Conservation (phyloP, 768 basidiomycete species). For the Termitomyces sp. region DNA sequence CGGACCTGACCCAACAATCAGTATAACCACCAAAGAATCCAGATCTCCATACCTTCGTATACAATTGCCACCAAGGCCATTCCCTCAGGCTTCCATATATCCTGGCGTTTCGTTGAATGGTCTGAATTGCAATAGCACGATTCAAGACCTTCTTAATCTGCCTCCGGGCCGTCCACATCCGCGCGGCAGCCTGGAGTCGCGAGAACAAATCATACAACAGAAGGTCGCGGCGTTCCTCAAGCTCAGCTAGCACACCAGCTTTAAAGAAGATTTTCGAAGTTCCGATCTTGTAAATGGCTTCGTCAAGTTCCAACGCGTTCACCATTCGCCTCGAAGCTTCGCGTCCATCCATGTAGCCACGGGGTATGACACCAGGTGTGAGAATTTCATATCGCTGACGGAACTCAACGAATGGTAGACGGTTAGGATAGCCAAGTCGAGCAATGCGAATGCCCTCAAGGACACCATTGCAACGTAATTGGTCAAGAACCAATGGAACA, state of each 20-base stretch:
- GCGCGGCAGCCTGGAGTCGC: conserved; percentile 77
- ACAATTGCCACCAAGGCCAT: conserved; percentile 99
- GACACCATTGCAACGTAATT: conserved; percentile 97
- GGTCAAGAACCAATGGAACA: conserved; percentile 92
- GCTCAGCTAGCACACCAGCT: conserved; percentile 92
- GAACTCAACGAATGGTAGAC: conserved; percentile 96
- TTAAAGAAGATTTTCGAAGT: conserved; percentile 99
- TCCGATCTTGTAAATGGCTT: conserved; percentile 81
- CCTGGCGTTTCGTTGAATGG: conserved; percentile 91
- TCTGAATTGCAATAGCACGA: conserved; percentile 84
- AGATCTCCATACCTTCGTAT: conserved; percentile 64
- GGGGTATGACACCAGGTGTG: conserved; percentile 88
- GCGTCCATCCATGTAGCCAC: conserved; percentile 96
- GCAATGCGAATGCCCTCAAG: conserved; percentile 98
- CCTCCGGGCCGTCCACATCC: conserved; percentile 81
- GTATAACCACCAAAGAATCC: background rate
- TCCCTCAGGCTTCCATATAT: conserved; percentile 86
- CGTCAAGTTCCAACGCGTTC: conserved; percentile 82
- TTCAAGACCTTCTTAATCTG: conserved; percentile 95
- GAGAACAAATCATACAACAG: conserved; percentile 89
- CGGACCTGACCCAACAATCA: conserved; percentile 55
- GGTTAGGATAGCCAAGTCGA: conserved; percentile 93
- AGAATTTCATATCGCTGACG: conserved; percentile 95
- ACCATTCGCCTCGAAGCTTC: conserved; percentile 93
- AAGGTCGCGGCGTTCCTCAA: conserved; percentile 88